phyloP scores from a whole-genome alignment of 2,329 filamentous ascomycete species.

The Sporothrix luriei region DNA sequence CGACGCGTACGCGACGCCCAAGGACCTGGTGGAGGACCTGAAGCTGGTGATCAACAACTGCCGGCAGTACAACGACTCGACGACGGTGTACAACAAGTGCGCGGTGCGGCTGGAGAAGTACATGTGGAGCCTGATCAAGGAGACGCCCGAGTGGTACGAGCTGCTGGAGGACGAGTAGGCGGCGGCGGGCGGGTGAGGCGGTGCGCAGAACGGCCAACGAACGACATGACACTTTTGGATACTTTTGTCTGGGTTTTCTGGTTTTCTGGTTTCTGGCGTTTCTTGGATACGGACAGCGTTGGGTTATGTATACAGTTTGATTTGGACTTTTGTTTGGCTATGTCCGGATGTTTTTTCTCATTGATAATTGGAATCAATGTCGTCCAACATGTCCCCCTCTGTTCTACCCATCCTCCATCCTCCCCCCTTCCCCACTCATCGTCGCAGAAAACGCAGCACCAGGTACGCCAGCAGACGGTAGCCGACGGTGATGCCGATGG shows the following conservation, averaged over 20 bases:
- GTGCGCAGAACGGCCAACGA: not conserved
- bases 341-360: too few relatives aligned
- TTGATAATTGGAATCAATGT: not conserved
- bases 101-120: slow-evolving; percentile 91
- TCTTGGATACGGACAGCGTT: too few relatives aligned
- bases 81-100: slow-evolving; percentile 89
- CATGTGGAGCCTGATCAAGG: slow-evolving; percentile 91
- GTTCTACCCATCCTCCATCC: not conserved
- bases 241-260: not conserved
- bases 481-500: slow-evolving; percentile 73
- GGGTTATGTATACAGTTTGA: too few relatives aligned
- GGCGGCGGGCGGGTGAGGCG: too few relatives aligned
- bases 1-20: slow-evolving; percentile 84
- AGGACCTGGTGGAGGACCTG: slow-evolving; percentile 89
- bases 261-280: not conserved
- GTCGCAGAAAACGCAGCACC: slow-evolving; percentile 20
- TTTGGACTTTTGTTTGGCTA: not conserved
- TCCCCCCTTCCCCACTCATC: not conserved
- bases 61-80: slow-evolving; percentile 94
- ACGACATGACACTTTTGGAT: not conserved
- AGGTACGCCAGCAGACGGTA: slow-evolving; percentile 54
- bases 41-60: slow-evolving; percentile 93
- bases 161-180: slow-evolving; percentile 28
- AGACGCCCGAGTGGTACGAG: slow-evolving; percentile 82
- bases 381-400: not conserved